Base-by-base conservation (phyloP, 2,329 filamentous ascomycete species). In the Colletotrichum chrysophilum region DNA sequence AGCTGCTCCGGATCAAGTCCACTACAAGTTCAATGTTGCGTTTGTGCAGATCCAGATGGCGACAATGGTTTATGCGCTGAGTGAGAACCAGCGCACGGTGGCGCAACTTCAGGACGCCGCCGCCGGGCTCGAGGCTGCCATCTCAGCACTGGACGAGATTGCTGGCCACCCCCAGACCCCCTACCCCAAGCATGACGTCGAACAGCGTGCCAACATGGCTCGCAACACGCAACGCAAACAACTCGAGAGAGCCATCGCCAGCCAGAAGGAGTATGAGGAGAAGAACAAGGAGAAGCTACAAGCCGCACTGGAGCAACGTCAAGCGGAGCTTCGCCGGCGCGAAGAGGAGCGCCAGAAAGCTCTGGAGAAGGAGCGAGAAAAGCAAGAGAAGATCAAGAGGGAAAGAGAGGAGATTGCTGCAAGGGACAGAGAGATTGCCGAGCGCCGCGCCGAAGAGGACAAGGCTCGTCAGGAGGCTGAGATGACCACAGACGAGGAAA, bases 31-130 rank as follows among this genome's bases (percentile, higher is more conserved):
- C 90, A 99, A 99, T 81, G 95, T 99, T 32, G 97, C 97, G 1
- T 99, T 98, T 82, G 95, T 98, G 32, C 97, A 98, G 82, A 97
- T 98, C 77, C 96, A 98, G 83, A 93, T 98, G 70, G 96, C 96
- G 24, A 94, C 94, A 61, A 91, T 94, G 34, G 92, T 98, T 70
- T 93, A 95, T 84, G 89, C 88, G 43, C 88, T 98, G 70, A 89
- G 91, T 7, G 95, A 98, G 82, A 91, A 91, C 7, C 93, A 96
- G 81, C 93, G 96, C 66, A 94, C 94, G 0, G 89, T 96, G 4
- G 90, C 91, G 76, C 96, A 98, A 80, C 92, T 99, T 9, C 91
- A 98, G 81, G 91, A 93, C 70, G 96, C 96, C 2, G 92, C 93
- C 1, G 89, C 92, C 21, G 97, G 96, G 4, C 90, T 99, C 2